Evolutionary conservation across 176 grass and related monocot species (phyloP).

Genomic region (Zea luxurians): DNA sequence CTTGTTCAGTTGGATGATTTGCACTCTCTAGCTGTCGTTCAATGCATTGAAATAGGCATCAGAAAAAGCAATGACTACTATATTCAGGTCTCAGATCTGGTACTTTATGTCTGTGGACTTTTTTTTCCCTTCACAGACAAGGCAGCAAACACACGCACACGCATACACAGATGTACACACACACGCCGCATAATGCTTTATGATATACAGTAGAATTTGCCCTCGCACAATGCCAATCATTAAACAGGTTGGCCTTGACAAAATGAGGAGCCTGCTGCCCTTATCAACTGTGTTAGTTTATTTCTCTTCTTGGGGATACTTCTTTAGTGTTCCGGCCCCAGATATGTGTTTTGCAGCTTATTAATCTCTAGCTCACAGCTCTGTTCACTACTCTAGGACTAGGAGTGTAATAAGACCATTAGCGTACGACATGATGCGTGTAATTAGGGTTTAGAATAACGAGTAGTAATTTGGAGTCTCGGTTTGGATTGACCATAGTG

Average conservation of each 20-base stretch:
- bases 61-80: conserved; percentile 17
- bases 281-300: conserved; percentile 51
- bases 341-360: conserved; percentile 40
- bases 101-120: conserved; percentile 36
- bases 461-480: conserved; percentile 5
- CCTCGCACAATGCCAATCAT: conserved; percentile 48
- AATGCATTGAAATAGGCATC: conserved; percentile 12
- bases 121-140: conserved; percentile 28
- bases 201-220: conserved; percentile 33
- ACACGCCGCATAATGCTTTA: conserved; percentile 37
- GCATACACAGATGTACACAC: conserved; percentile 34
- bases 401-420: conserved; percentile 60
- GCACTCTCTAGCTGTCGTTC: conserved; percentile 5
- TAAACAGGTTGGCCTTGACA: conserved; percentile 62
- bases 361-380: conserved; percentile 44
- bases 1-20: conserved; percentile 13
- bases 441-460: conserved; percentile 52
- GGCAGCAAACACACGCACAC: conserved; percentile 32
- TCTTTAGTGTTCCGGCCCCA: conserved; percentile 57
- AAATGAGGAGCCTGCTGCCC: conserved; percentile 42
- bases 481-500: conserved; percentile 44
- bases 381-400: conserved; percentile 39
- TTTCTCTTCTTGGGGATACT: conserved; percentile 38
- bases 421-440: conserved; percentile 41
- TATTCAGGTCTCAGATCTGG: neutral